Conservation (phyloP, 1,139 yeast species). For the Taphrina communis region DNA sequence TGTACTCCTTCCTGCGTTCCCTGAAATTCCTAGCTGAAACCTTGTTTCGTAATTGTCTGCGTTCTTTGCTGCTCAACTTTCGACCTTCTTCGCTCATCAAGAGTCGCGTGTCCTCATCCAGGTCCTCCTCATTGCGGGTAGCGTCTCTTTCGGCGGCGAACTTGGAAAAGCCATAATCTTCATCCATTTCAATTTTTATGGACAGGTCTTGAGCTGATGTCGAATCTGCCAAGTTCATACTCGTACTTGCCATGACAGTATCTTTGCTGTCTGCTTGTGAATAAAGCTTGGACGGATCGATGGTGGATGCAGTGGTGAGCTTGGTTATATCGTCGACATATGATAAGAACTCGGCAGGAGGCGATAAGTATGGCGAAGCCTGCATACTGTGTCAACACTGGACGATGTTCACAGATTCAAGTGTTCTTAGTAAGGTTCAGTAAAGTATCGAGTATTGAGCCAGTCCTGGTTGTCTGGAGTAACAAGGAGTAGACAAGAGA, state of each 20-base stretch:
- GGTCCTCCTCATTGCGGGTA: constrained; percentile 37
- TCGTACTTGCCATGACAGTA: not conserved
- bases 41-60: constrained; percentile 51
- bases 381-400: not conserved
- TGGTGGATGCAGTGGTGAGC: not conserved
- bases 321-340: constrained; percentile 7
- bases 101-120: constrained; percentile 50
- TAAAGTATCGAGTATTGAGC: not conserved
- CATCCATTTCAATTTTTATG: constrained; percentile 20
- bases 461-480: no score
- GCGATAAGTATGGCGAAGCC: constrained; percentile 22
- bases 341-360: constrained; percentile 15
- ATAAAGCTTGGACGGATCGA: constrained; percentile 16
- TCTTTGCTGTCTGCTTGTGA: not conserved
- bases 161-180: constrained; percentile 32
- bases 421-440: not conserved
- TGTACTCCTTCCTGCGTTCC: constrained; percentile 51
- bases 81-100: constrained; percentile 50
- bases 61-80: constrained; percentile 50
- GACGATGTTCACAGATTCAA: not conserved
- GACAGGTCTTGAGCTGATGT: not conserved
- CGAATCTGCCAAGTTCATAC: not conserved
- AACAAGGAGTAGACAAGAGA: not conserved
- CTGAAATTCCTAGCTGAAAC: constrained; percentile 52
- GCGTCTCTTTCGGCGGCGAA: constrained; percentile 35